Conservation (phyloP, 805 yeast species). For the Candida boidinii region DNA sequence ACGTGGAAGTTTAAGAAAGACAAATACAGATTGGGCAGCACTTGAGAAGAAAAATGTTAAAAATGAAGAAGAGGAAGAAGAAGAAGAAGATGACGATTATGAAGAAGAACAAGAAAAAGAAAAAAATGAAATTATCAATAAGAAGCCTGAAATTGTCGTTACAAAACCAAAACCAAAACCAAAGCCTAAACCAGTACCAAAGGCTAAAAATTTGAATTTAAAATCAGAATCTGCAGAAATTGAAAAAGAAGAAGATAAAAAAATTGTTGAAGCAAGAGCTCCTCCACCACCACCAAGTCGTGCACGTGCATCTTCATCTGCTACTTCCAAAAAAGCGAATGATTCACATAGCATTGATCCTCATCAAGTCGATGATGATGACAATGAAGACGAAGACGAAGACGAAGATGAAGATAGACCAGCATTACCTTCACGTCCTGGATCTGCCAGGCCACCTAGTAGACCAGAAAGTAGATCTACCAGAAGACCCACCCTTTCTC, state of each 20-base stretch:
- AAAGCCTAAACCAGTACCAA: constrained; percentile 4
- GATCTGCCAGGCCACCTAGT: background rate
- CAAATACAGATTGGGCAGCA: constrained; percentile 3
- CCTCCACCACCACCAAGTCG: constrained; percentile 7
- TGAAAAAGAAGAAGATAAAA: too few relatives aligned
- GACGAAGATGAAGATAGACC: constrained; percentile 18
- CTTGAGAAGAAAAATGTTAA: background rate
- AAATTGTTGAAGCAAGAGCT: constrained; percentile 1
- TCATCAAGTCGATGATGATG: background rate
- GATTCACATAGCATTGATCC: background rate
- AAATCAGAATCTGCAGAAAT: too few relatives aligned
- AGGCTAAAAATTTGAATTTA: too few relatives aligned
- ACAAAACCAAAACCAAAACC: constrained; percentile 7
- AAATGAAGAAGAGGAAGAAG: background rate
- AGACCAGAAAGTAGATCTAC: too few relatives aligned
- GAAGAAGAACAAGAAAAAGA: background rate
- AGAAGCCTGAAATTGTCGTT: too few relatives aligned
- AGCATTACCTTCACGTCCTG: constrained; percentile 15
- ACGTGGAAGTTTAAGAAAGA: constrained; percentile 10
- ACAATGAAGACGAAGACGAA: constrained; percentile 3
- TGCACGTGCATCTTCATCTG: background rate
- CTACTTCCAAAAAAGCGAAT: background rate
- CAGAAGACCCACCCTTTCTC: too few relatives aligned
- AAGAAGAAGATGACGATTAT: background rate
- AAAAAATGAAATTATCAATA: too few relatives aligned